Evolutionary conservation across 495 filamentous ascomycete species (phyloP).

Genomic region (Trichodelitschia bisporula): DNA sequence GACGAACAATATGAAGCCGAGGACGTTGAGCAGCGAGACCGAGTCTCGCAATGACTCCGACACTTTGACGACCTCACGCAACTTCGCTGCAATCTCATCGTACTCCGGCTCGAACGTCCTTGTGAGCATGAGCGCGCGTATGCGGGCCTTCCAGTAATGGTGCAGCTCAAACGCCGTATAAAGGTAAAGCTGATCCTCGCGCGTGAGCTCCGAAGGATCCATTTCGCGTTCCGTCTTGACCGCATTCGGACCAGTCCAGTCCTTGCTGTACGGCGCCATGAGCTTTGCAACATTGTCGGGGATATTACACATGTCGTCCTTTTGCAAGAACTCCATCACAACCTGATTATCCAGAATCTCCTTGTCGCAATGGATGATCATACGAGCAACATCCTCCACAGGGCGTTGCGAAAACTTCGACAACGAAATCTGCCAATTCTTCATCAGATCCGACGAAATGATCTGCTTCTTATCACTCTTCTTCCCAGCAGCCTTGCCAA

Average conservation of each 20-base stretch:
- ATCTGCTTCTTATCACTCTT: constrained; percentile 85
- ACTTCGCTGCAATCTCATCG: constrained; percentile 61
- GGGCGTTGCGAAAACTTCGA: constrained; percentile 66
- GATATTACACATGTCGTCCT: constrained; percentile 74
- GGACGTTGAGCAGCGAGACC: constrained; percentile 78
- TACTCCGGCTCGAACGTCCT: constrained; percentile 73
- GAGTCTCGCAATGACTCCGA: constrained; percentile 80
- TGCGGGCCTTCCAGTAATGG: constrained; percentile 96
- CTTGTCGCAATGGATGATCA: constrained; percentile 85
- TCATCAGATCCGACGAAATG: constrained; percentile 74
- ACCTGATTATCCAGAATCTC: constrained; percentile 78
- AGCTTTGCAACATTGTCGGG: constrained; percentile 75
- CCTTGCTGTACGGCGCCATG: constrained; percentile 83
- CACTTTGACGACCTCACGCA: constrained; percentile 58
- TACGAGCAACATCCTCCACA: constrained; percentile 62
- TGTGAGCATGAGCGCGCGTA: constrained; percentile 71
- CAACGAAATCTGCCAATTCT: constrained; percentile 79
- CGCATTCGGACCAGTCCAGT: constrained; percentile 85
- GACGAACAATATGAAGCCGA: constrained; percentile 88
- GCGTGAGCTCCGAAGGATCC: constrained; percentile 68
- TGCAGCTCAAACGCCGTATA: constrained; percentile 84
- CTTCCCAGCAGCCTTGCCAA: constrained; percentile 42
- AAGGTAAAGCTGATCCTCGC: constrained; percentile 87
- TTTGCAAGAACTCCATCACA: constrained; percentile 93
- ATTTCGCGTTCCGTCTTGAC: constrained; percentile 56